Percentiles rank a stretch among this genome's conserved stretches.
Evolutionary conservation across 2,329 filamentous ascomycete genomes (phyloP).

Genomic region (Microdochium bolleyi): DNA sequence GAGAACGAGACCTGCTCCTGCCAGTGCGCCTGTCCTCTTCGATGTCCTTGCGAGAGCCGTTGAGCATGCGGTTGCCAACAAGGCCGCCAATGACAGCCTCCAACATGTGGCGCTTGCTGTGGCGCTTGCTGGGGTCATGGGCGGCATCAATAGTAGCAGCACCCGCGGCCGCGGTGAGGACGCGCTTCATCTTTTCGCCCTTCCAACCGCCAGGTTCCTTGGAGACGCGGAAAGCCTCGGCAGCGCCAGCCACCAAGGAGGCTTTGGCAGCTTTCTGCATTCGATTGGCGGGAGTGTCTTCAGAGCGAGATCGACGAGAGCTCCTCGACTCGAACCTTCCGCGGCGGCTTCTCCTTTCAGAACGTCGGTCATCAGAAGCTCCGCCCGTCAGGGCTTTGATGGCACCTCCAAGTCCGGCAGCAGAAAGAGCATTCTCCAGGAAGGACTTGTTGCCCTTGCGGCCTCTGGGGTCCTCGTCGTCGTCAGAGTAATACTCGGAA

Average conservation of each 20-base stretch:
- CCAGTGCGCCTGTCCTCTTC: constrained; percentile 51
- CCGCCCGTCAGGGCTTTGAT: constrained; percentile 51
- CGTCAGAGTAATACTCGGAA: constrained; percentile 48
- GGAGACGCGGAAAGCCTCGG: constrained; percentile 84
- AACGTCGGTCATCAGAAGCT: constrained; percentile 29
- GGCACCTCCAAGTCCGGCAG: constrained; percentile 53
- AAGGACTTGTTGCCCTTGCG: constrained; percentile 58
- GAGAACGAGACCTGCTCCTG: constrained; percentile 63
- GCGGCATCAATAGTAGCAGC: constrained; percentile 81
- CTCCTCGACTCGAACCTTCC: constrained; percentile 34
- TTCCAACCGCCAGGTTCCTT: constrained; percentile 86
- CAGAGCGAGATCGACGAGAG: constrained; percentile 45
- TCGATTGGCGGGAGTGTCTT: constrained; percentile 41
- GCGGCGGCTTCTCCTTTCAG: constrained; percentile 18
- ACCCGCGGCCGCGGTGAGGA: constrained; percentile 79
- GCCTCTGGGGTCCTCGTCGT: constrained; percentile 43
- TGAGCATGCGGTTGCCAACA: constrained; percentile 76
- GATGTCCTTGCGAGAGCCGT: constrained; percentile 64
- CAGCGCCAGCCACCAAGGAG: constrained; percentile 80
- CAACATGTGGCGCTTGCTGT: constrained; percentile 75
- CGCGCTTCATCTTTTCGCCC: constrained; percentile 83
- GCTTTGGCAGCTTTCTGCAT: constrained; percentile 86
- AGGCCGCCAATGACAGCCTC: constrained; percentile 87
- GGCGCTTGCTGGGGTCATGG: constrained; percentile 59
- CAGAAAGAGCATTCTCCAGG: constrained; percentile 53